Evolutionary conservation across 140 eudicot genomes (phyloP).

Genomic region (Flaveria floridana): DNA sequence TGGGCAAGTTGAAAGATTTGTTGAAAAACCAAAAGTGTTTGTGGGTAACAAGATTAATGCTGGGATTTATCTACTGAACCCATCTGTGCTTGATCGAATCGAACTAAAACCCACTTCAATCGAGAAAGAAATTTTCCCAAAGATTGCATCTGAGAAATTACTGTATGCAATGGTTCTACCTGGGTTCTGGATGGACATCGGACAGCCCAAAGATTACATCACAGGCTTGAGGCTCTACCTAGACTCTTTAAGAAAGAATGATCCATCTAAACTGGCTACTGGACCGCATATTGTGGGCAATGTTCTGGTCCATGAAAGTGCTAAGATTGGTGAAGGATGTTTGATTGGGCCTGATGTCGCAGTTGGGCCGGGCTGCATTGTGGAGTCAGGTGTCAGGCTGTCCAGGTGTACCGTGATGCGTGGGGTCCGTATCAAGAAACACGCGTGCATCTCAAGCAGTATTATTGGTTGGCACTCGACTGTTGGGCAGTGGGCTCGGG

Average conservation of each 20-base stretch:
- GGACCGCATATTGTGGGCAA: slow-evolving; percentile 82
- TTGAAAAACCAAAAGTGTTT: slow-evolving; percentile 89
- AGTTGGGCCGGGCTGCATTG: slow-evolving; percentile 90
- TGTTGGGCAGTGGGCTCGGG: slow-evolving; percentile 95
- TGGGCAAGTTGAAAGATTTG: slow-evolving; percentile 82
- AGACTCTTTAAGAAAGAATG: slow-evolving; percentile 66
- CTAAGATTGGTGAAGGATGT: slow-evolving; percentile 92
- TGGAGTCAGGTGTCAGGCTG: slow-evolving; percentile 87
- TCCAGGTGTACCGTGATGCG: slow-evolving; percentile 96
- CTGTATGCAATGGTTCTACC: slow-evolving; percentile 90
- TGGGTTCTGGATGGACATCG: slow-evolving; percentile 99
- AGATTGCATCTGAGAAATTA: slow-evolving; percentile 69
- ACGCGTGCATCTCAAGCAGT: slow-evolving; percentile 80
- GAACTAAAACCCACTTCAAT: slow-evolving; percentile 90
- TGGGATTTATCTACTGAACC: slow-evolving; percentile 82
- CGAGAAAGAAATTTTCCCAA: slow-evolving; percentile 89
- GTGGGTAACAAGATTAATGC: slow-evolving; percentile 98
- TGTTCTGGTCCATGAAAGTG: slow-evolving; percentile 80
- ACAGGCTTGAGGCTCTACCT: slow-evolving; percentile 86
- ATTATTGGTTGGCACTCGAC: slow-evolving; percentile 99
- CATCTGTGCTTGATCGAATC: slow-evolving; percentile 82
- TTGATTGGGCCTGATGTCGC: slow-evolving; percentile 97
- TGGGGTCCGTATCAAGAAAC: slow-evolving; percentile 89
- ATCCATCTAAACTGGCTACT: slow-evolving; percentile 57
- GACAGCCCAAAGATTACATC: slow-evolving; percentile 93